These are phyloP conservation scores for Hordeum pubiflorum DNA, from an alignment of 202 grass and related monocot genomes.

Conservation along the genomic window DNA sequence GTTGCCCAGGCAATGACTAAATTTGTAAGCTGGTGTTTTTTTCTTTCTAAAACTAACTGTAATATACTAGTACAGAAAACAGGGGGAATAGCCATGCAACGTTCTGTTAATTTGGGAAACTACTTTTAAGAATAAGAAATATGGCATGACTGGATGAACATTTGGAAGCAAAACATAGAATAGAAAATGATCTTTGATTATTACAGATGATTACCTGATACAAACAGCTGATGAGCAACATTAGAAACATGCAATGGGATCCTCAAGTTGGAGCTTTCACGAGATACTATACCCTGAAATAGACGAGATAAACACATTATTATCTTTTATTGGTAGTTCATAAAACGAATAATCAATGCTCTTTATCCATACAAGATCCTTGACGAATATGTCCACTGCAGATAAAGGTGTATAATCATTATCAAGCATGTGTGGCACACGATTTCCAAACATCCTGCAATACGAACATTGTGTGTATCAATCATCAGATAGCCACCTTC, in stretches of 20 bases:
- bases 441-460: slow-evolving; percentile 99
- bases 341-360: slow-evolving; percentile 14
- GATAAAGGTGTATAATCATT: slow-evolving; percentile 92
- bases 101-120: not conserved
- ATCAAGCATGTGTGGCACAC: slow-evolving; percentile 93
- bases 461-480: slow-evolving; percentile 6
- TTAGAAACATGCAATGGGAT: slow-evolving; percentile 77
- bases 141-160: not conserved
- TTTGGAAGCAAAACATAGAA: slow-evolving; percentile 16
- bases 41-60: not conserved
- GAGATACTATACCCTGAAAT: slow-evolving; percentile 81
- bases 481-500: slow-evolving; percentile 4
- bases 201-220: slow-evolving; percentile 58
- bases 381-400: slow-evolving; percentile 96
- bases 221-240: slow-evolving; percentile 84
- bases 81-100: not conserved
- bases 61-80: not conserved
- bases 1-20: not conserved
- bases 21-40: not conserved
- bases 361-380: slow-evolving; percentile 82
- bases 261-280: slow-evolving; percentile 69
- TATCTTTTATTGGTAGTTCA: slow-evolving; percentile 7
- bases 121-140: slow-evolving; percentile 5
- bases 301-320: slow-evolving; percentile 10
- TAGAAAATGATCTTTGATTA: slow-evolving; percentile 1